Conservation (phyloP, 2,329 filamentous ascomycete genomes). For the Penicillium sp. region DNA sequence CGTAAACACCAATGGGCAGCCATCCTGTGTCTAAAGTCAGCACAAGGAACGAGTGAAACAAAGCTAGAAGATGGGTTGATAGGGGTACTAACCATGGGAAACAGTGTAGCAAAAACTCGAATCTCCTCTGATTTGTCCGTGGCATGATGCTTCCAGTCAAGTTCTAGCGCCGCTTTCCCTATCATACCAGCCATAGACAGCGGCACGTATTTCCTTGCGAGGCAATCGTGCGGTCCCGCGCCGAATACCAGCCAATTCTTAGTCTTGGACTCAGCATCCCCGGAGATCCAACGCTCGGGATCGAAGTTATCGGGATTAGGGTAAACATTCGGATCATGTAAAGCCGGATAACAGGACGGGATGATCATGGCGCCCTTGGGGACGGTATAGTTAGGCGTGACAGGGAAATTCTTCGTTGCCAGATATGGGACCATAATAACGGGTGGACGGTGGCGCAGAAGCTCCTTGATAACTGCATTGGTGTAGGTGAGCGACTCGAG, state of each 20-base stretch:
- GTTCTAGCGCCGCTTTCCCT: conserved; percentile 52
- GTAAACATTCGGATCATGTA: conserved; percentile 53
- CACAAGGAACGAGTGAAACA: not conserved
- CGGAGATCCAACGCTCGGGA: conserved; percentile 55
- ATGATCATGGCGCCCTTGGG: conserved; percentile 53
- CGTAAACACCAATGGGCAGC: conserved; percentile 40
- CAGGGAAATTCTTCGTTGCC: conserved; percentile 49
- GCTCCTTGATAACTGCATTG: conserved; percentile 55
- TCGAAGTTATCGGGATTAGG: conserved; percentile 51
- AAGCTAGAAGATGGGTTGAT: not conserved
- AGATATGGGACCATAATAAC: conserved; percentile 58
- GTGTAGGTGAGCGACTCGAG: conserved; percentile 54
- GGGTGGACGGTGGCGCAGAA: conserved; percentile 53
- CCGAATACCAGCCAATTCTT: conserved; percentile 59
- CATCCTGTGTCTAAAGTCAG: conserved; percentile 31
- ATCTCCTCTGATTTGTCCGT: conserved; percentile 53
- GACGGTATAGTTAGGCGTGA: conserved; percentile 51
- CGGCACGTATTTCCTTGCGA: conserved; percentile 53
- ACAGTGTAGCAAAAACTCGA: conserved; percentile 51
- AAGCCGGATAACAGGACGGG: conserved; percentile 53
- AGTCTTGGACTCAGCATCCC: conserved; percentile 52
- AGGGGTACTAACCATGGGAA: conserved; percentile 47
- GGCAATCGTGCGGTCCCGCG: conserved; percentile 52
- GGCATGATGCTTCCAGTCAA: conserved; percentile 54
- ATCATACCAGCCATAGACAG: conserved; percentile 55